A percentile compares a stretch with the other conserved stretches of the same genome.
Evolutionary conservation across 2,329 filamentous ascomycete species (phyloP).

Genomic region (Pseudogymnoascus sp.): DNA sequence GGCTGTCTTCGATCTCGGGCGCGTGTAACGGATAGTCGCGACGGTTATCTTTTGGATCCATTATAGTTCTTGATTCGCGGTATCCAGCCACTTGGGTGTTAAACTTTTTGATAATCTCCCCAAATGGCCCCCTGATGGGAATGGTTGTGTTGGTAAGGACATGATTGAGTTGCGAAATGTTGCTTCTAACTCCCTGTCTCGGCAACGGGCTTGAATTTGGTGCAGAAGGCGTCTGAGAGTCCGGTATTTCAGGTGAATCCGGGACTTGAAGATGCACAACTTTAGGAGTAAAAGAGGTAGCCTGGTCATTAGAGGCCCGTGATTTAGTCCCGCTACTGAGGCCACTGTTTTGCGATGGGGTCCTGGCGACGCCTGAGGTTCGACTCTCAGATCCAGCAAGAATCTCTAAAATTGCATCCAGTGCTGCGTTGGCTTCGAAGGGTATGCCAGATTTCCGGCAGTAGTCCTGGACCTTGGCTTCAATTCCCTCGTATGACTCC

Average conservation of each 20-base stretch:
- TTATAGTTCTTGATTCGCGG: neutral
- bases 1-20: neutral
- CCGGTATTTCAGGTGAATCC: neutral
- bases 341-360: neutral
- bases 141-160: neutral
- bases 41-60: too few relatives aligned
- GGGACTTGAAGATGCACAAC: neutral
- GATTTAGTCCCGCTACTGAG: too few relatives aligned
- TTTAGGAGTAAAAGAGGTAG: neutral
- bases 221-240: neutral
- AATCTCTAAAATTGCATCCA: neutral
- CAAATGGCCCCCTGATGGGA: neutral
- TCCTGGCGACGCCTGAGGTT: neutral
- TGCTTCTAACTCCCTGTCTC: conserved; percentile 23
- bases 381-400: neutral
- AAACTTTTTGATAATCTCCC: too few relatives aligned
- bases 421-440: too few relatives aligned
- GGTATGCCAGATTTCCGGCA: neutral
- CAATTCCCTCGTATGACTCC: neutral
- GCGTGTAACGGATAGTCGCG: too few relatives aligned
- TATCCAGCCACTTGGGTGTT: neutral
- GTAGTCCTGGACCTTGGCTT: neutral
- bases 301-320: neutral
- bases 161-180: neutral
- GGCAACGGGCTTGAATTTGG: conserved; percentile 14